Conservation (phyloP, 2,329 filamentous ascomycete genomes). For the Pyrenochaeta sp. region DNA sequence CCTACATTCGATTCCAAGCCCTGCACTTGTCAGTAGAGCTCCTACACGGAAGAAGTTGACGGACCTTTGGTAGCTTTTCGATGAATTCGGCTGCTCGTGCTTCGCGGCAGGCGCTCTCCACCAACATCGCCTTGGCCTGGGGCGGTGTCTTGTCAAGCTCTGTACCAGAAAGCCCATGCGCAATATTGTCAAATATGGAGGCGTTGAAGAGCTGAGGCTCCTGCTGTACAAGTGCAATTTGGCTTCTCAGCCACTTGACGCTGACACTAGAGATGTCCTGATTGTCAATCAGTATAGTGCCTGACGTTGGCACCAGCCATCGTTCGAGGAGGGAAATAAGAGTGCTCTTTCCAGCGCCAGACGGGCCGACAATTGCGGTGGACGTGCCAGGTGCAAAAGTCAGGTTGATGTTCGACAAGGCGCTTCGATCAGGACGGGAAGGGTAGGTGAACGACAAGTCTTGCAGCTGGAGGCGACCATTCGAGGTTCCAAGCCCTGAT, state of each 20-base stretch:
- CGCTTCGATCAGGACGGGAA: neutral
- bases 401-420: slow-evolving; percentile 59
- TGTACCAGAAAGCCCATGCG: slow-evolving; percentile 60
- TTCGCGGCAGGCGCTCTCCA: neutral
- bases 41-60: too few species aligned
- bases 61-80: slow-evolving; percentile 6
- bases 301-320: slow-evolving; percentile 63
- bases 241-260: slow-evolving; percentile 62
- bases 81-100: neutral
- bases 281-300: slow-evolving; percentile 63
- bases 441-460: neutral
- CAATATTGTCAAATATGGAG: slow-evolving; percentile 37
- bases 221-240: slow-evolving; percentile 55
- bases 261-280: slow-evolving; percentile 66
- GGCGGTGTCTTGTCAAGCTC: slow-evolving; percentile 59
- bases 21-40: too few species aligned
- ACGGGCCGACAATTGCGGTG: slow-evolving; percentile 66
- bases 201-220: slow-evolving; percentile 30
- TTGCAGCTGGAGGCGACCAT: neutral
- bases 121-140: slow-evolving; percentile 10
- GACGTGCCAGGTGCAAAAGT: slow-evolving; percentile 59
- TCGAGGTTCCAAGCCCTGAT: too few species aligned
- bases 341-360: slow-evolving; percentile 67
- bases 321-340: slow-evolving; percentile 62
- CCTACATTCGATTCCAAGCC: slow-evolving; percentile 19